Percentiles rank a stretch among this genome's conserved stretches.
These are phyloP conservation scores for Niveomyces coronatus DNA, from an alignment of 2,329 filamentous ascomycete genomes.

Conservation along the genomic window DNA sequence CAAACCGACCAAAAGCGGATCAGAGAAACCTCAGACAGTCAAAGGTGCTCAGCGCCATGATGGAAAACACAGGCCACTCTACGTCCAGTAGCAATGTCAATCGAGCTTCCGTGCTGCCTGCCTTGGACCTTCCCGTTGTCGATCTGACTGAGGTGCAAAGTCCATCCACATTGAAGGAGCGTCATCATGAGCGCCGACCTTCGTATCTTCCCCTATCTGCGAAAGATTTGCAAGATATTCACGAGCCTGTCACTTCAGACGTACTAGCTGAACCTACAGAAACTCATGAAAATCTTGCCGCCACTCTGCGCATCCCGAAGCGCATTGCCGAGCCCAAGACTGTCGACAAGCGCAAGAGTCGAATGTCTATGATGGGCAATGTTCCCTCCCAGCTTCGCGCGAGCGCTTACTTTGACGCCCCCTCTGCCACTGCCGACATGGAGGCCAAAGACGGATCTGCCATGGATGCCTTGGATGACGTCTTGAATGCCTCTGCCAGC, in stretches of 20 bases:
- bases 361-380: conserved; percentile 20
- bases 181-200: conserved; percentile 14
- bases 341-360: conserved; percentile 23
- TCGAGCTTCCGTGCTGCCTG: conserved; percentile 16
- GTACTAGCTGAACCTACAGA: not conserved
- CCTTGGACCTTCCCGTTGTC: conserved; percentile 12
- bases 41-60: conserved; percentile 57
- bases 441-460: conserved; percentile 69
- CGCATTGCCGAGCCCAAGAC: conserved; percentile 21
- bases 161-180: conserved; percentile 41
- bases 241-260: not conserved
- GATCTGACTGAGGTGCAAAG: conserved; percentile 13
- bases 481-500: conserved; percentile 77
- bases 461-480: conserved; percentile 78
- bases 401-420: conserved; percentile 80
- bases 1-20: conserved; percentile 55
- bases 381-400: conserved; percentile 79
- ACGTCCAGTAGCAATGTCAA: conserved; percentile 7
- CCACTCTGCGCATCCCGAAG: conserved; percentile 23
- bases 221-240: conserved; percentile 6
- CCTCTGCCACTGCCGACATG: conserved; percentile 40
- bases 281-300: conserved; percentile 8
- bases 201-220: conserved; percentile 8
- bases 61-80: conserved; percentile 16
- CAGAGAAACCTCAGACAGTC: conserved; percentile 62